Base-by-base conservation (phyloP, 306 rosid species). In the Vigna hirtella region DNA sequence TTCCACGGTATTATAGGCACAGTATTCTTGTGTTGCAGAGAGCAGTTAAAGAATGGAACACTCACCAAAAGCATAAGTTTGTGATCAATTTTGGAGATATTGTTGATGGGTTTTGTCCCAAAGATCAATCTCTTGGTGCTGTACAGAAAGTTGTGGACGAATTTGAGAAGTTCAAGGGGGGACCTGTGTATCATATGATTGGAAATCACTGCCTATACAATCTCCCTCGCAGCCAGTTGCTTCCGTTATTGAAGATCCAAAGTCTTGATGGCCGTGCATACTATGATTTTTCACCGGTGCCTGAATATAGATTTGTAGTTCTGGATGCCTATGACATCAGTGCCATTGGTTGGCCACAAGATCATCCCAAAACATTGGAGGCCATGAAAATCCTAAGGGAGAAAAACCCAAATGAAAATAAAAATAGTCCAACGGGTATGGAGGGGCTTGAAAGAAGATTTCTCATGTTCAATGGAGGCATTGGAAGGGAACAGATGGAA, bases 141-240 rank as follows among this genome's bases (percentile, higher is more conserved):
- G 89, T 92, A 17, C 85, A 82, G 71, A 92, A 81, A 80, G 88
- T 92, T n/a, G 86, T 88, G 30, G 76, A 76, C 13, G 91, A 90
- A 82, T 92, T 92, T 59, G 88, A 85, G 58, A 81, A 78, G 34
- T 92, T 94, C 67, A 66, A 43, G 63, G 97, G 97, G 42, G 97
- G 97, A 77, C 89, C 90, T 2, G 87, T 90, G 63, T 88, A 89
- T 83, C 97, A 94, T 84, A 78, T 92, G 92, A 85, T 94, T 77
- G 98, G 98, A 57, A 94, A 94, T 62, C 98, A 94, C 81, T 94
- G 98, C 74, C 90, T 94, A 57, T 94, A 92, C 85, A 94, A 95
- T 85, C 98, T 95, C 85, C 97, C 97, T 20, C 97, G 93, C 34
- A 66, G 75, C 68, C 57, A 85, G 49, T 85, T 95, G 52, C 93